Evolutionary conservation across 208 protist species (phyloP), one percentile per base, ranked within the genome.

Genomic region (Trypanosoma cruzi): DNA sequence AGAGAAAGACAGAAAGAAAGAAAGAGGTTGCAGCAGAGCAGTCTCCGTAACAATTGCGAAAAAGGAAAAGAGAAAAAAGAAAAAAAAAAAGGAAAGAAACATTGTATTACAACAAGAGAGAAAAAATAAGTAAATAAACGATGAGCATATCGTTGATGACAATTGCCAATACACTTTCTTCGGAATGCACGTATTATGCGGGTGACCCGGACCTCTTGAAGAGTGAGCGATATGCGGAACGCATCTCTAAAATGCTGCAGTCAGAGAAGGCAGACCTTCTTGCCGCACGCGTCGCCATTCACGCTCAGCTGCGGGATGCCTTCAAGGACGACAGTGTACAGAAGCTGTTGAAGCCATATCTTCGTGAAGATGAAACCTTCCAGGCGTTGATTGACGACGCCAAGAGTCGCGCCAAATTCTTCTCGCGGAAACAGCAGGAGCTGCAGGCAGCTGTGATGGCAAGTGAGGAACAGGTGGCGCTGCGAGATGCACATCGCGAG

Each of bases 121-220:
- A 31, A 18, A 68, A 40, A 24, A 62, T 49, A 20, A 72, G 24
- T 26, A 49, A 7, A 57, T 8, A 29, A 44, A 36, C 18, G 13
- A 71, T 71, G 89, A 86, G 75, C 66, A 50, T 79, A n/a, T 77
- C 80, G 16, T 70, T 88, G 44, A 82, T 86, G 48, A 88, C 78
- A 22, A 60, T 92, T 32, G 68, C 84, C 26, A 83, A 73, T 36
- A 68, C 88, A 58, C 79, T 92, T 65, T 76, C 89, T 28, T 86
- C 84, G 18, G 86, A 89, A 68, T 86, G 87, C 79, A 88, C 79
- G 54, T 85, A 89, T 71, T 92, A 95, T 70, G 89, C 89, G 4
- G 86, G 86, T 44, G 84, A 92, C 62, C 85, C 89, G 1, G 71
- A 77, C 20, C 14, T 90, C 2, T 71, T 95, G 37, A 71, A 67